phyloP scores from a whole-genome alignment of 2,329 filamentous ascomycete genomes.

The Aspergillus sp. region DNA sequence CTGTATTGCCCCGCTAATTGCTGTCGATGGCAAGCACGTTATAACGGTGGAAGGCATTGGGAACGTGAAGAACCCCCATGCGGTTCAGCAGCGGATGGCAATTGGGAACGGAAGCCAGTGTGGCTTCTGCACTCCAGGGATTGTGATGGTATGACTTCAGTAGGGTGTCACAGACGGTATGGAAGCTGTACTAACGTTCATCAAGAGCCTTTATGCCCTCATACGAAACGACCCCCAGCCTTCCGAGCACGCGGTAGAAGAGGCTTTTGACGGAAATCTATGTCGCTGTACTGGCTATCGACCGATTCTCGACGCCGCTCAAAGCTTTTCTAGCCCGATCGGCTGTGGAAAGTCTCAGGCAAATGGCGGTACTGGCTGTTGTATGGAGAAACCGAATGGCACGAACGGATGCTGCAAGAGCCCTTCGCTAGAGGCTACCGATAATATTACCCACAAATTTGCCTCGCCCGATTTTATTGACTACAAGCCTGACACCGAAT shows the following conservation, averaged over 20 bases:
- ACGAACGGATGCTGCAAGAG: constrained; percentile 68
- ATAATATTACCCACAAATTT: constrained; percentile 56
- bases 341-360: constrained; percentile 56
- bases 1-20: constrained; percentile 87
- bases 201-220: constrained; percentile 82
- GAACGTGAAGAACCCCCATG: constrained; percentile 80
- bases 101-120: constrained; percentile 91
- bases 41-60: constrained; percentile 97
- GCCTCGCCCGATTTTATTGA: constrained; percentile 89
- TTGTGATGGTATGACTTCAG: constrained; percentile 70
- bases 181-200: constrained; percentile 3
- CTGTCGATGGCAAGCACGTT: constrained; percentile 95
- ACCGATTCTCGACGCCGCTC: constrained; percentile 89
- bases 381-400: constrained; percentile 65
- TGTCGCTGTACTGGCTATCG: constrained; percentile 95
- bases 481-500: constrained; percentile 88
- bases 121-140: constrained; percentile 94
- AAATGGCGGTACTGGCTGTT: constrained; percentile 67
- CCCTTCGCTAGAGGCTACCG: constrained; percentile 46
- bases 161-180: background rate
- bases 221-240: constrained; percentile 80
- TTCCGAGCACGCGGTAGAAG: constrained; percentile 80
- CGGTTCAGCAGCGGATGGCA: constrained; percentile 86
- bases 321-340: constrained; percentile 67
- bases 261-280: constrained; percentile 94